Base-by-base conservation (phyloP, 2,329 filamentous ascomycete species). In the Arthroderma sp. region DNA sequence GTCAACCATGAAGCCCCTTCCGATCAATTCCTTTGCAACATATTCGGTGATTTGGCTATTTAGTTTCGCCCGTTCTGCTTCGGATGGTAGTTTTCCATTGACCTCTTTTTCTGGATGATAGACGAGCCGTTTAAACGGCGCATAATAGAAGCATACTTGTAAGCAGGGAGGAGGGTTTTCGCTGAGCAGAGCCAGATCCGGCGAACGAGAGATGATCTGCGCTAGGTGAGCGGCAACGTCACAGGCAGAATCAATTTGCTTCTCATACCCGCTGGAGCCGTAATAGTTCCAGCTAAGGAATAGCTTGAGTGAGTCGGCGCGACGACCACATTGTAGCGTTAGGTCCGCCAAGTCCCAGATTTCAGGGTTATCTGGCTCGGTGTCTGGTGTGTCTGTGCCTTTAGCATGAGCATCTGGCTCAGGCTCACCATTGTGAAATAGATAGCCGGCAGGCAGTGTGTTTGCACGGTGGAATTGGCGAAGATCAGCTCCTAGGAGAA, bases 91-190 rank as follows among this genome's bases (percentile, higher is more conserved):
- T n/a, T 46, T 45, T 11, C 49, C 56, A 2, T 55, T 55, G 6
- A 59, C 58, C 27, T 56, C 40, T 11, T 46, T 40, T 6, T 54
- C 58, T 4, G 55, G 53, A 10, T 56, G 54, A 46, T 63, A 61
- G 1, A 62, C 57, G 45, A 83, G 51, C 46, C 62, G 55, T 2
- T 79, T 76, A 1, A 68, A 68, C 0, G 77, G 77, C 0, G 81
- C 78, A 56, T 84, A 87, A 62, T 94, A 94, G 63, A 96, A 96
- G 69, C 89, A 95, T 22, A 96, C 83, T 66, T 96, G 91, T 59
- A 94, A 68, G 65, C 89, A 96, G 0, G 86, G 85, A 39, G 88
- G 81, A 28, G 86, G 84, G 54, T 83, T 81, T 45, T 77, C 72
- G 7, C 79, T 84, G 3, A 94, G 76, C 10, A 94, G 70, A 11